Conservation (phyloP, 768 basidiomycete species). For the Auriculariales sp. region DNA sequence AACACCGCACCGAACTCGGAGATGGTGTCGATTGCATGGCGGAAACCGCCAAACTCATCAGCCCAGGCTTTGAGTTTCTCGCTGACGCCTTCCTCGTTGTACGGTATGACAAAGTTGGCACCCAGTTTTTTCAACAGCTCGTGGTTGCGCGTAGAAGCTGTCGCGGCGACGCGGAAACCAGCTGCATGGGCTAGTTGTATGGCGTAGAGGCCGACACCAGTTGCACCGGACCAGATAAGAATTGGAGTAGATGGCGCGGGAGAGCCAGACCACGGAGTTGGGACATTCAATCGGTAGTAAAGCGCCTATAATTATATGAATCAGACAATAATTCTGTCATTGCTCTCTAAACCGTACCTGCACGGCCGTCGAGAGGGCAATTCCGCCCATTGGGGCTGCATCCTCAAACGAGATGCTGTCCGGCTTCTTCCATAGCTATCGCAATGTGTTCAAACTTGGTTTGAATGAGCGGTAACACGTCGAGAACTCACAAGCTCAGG, state of each 20-base stretch:
- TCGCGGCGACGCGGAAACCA: constrained; percentile 30
- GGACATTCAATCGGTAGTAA: constrained; percentile 7
- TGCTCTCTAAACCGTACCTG: constrained; percentile 1
- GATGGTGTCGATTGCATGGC: background rate
- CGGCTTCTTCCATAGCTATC: constrained; percentile 10
- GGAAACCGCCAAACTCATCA: background rate
- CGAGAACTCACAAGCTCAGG: constrained; percentile 5
- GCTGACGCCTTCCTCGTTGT: constrained; percentile 10
- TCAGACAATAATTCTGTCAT: background rate
- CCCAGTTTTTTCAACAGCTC: constrained; percentile 23
- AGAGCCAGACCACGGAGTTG: background rate
- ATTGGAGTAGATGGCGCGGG: constrained; percentile 6
- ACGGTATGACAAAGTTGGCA: constrained; percentile 28
- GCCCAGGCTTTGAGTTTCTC: constrained; percentile 10
- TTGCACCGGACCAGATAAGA: constrained; percentile 17
- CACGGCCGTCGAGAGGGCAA: constrained; percentile 10
- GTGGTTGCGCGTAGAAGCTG: constrained; percentile 25
- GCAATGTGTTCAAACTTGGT: background rate
- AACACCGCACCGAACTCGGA: constrained; percentile 1
- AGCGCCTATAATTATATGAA: constrained; percentile 3
- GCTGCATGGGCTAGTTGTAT: constrained; percentile 27
- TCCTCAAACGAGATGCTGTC: constrained; percentile 9
- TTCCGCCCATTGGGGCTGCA: constrained; percentile 10
- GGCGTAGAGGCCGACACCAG: constrained; percentile 22
- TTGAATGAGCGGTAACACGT: background rate